These are phyloP conservation scores for Aspergillus mulundensis DNA, from an alignment of 495 filamentous ascomycete species.

Conservation along the genomic window DNA sequence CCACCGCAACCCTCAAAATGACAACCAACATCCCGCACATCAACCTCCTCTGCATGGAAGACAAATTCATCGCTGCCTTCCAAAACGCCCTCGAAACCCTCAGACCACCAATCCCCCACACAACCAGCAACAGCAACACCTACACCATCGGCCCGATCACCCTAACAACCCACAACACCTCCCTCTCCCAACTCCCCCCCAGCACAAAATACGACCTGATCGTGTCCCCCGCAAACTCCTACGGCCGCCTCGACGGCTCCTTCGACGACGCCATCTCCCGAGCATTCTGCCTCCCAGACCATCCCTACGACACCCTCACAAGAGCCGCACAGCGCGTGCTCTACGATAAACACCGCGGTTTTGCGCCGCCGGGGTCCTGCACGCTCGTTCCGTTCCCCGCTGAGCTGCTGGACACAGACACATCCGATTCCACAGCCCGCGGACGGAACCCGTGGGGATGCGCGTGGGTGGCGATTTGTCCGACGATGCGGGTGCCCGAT, in stretches of 20 bases:
- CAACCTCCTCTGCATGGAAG: constrained; percentile 19
- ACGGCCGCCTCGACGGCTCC: constrained; percentile 47
- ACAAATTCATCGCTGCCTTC: constrained; percentile 13
- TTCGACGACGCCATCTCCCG: constrained; percentile 52
- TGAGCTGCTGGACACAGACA: constrained; percentile 12
- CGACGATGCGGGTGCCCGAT: constrained; percentile 45
- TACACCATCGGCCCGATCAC: no score
- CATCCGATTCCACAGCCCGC: no score
- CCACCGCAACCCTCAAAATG: no score
- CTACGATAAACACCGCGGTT: constrained; percentile 45
- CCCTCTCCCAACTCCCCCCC: constrained; percentile 6
- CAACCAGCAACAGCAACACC: no score
- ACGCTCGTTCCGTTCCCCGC: constrained; percentile 40
- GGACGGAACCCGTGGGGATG: constrained; percentile 30
- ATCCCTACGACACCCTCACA: constrained; percentile 45
- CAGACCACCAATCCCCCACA: no score
- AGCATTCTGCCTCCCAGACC: constrained; percentile 32
- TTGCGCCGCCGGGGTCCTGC: constrained; percentile 46
- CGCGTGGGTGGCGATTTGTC: constrained; percentile 46
- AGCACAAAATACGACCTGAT: constrained; percentile 39
- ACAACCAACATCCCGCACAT: constrained; percentile 13
- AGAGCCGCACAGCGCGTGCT: constrained; percentile 34
- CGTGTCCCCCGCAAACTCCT: constrained; percentile 52
- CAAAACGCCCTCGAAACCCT: constrained; percentile 6
- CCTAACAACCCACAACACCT: constrained; percentile 6